Evolutionary conservation across 2,329 filamentous ascomycete genomes (phyloP), one percentile per base, ranked within the genome.

Genomic region (Alternaria triticimaculans): DNA sequence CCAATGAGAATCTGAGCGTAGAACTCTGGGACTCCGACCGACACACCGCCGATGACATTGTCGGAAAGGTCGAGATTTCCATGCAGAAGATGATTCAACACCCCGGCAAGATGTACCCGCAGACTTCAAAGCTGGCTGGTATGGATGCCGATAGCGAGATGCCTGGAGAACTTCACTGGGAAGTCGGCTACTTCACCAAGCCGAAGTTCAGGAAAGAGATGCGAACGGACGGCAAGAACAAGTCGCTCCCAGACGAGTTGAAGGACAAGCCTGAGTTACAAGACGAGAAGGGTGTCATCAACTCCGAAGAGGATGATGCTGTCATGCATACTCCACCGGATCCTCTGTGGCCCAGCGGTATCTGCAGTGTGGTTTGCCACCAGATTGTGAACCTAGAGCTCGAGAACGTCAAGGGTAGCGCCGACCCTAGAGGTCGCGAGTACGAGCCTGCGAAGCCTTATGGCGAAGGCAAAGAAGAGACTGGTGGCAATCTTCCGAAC

Each of bases 11-110:
- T 76, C 86, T 98, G 5, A 95, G 93, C 10, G 90, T 98, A 68
- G 95, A 98, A 78, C 87, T 98, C 1, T 98, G 96, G 96, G 96
- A 98, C 80, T 97, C 93, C 55, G 96, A 98, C 78, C 88, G 94
- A 49, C 93, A 92, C 44, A 96, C 93, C 10, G 93, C 95, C 1
- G 96, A 98, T 76, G 96, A 98, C 72, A 92, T 97, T 49, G 94
- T 97, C 14, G 96, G 96, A 58, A 97, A 97, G 80, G 89, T 98
- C 18, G 94, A 98, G 76, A 83, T 98, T 4, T 95, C 93, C 37
- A 93, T 99, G 77, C 94, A 97, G 73, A 94, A 97, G 78, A 90
- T 99, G 83, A 96, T 98, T 62, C 92, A 97, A 74, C 92, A 97
- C 76, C 94, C 95, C 0, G 93, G 94, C 37, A 92, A 92, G 74